Evolutionary conservation across 805 yeast species (phyloP).

Genomic region (Zygotorulaspora sp.): DNA sequence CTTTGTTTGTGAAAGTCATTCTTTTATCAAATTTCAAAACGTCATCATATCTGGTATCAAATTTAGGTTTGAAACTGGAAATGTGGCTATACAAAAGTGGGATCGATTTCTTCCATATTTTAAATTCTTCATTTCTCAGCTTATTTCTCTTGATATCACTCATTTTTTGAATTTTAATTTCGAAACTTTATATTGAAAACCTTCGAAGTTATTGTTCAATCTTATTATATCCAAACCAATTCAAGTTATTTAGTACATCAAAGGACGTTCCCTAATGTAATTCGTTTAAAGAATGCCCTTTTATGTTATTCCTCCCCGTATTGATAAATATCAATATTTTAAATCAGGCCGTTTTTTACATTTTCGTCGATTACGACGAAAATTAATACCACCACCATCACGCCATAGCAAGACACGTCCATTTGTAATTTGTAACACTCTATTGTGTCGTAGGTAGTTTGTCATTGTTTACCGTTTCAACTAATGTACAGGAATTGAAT

Average conservation of each 20-base stretch:
- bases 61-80: constrained; percentile 37
- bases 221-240: neutral
- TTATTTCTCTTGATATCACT: constrained; percentile 36
- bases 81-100: constrained; percentile 59
- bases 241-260: neutral
- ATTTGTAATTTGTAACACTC: too few species aligned
- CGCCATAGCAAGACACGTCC: constrained; percentile 5
- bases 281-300: too few species aligned
- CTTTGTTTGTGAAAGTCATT: constrained; percentile 27
- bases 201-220: neutral
- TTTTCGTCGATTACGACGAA: constrained; percentile 9
- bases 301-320: too few species aligned
- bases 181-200: too few species aligned
- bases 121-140: constrained; percentile 68
- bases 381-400: constrained; percentile 3
- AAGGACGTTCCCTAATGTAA: too few species aligned
- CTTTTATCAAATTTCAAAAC: constrained; percentile 23
- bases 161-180: too few species aligned
- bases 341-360: too few species aligned
- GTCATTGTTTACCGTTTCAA: too few species aligned
- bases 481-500: too few species aligned
- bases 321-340: too few species aligned
- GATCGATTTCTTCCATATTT: constrained; percentile 78
- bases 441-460: too few species aligned
- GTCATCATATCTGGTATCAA: constrained; percentile 32